Base-by-base conservation (phyloP, 345 rosid species). In the Aethionema arabicum region DNA sequence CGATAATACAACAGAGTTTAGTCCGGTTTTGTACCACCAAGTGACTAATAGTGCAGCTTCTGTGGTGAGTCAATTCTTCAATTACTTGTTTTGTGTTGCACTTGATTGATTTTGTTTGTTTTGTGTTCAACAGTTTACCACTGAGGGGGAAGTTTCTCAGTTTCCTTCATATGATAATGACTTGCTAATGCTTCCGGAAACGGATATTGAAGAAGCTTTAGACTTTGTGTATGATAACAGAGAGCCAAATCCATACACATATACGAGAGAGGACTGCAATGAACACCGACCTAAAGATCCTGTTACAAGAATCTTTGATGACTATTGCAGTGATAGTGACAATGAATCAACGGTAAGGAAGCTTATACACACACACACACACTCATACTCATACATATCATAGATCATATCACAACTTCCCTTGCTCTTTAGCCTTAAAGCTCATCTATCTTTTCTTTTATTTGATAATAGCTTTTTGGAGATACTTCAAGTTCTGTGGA, bases 331-430 rank as follows among this genome's bases (percentile, higher is more conserved):
- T 54, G 73, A 69, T 11, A 4, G 3, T 54, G 73, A 69, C 44
- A 52, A 59, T 52, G 66, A 53, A 56, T 69, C 73, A 61, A 54
- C 11, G 67, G 73, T 69, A 69, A 54, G 8, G 16, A 31, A 30
- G 27, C 2, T 30, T 52, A 52, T n/a, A n/a, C n/a, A n/a, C n/a
- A n/a, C n/a, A n/a, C n/a, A n/a, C n/a, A n/a, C n/a, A n/a, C n/a
- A n/a, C n/a, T n/a, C n/a, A n/a, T n/a, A n/a, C n/a, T n/a, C n/a
- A n/a, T 29, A 48, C 10, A 6, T n/a, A 21, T 21, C 27, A 5
- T 32, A 36, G 35, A 47, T 21, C 14, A 11, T 37, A 21, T 29
- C 35, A 5, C 13, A 43, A 21, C 35, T 44, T 21, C 12, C 49
- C n/a, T 67, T 13, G 4, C 1, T 21, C 63, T 56, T 51, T 2